Conservation (phyloP, 768 basidiomycete species). For the Leccinum uliginosum region DNA sequence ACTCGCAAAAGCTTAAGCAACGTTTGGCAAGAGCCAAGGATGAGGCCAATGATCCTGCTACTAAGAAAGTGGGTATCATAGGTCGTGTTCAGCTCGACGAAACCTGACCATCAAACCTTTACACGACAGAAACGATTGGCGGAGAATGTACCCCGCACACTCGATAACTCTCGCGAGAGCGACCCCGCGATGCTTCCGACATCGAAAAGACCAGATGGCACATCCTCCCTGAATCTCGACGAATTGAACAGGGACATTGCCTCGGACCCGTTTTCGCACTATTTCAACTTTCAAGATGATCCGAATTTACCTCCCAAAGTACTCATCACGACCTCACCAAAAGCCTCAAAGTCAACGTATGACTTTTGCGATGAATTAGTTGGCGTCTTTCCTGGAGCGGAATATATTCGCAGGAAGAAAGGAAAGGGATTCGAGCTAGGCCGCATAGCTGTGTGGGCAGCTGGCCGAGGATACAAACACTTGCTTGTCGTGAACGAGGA, state of each 20-base stretch:
- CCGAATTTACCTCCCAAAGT: slow-evolving; percentile 78
- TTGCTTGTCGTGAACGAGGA: slow-evolving; percentile 94
- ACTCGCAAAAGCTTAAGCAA: slow-evolving; percentile 74
- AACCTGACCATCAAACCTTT: neutral
- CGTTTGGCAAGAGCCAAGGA: slow-evolving; percentile 73
- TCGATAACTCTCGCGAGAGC: slow-evolving; percentile 90
- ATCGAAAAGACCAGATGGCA: slow-evolving; percentile 23
- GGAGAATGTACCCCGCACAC: slow-evolving; percentile 84
- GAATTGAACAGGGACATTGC: slow-evolving; percentile 67
- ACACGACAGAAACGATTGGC: slow-evolving; percentile 70
- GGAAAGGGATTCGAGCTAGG: slow-evolving; percentile 91
- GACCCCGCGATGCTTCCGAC: slow-evolving; percentile 46
- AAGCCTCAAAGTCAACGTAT: slow-evolving; percentile 84
- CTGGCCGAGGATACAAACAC: slow-evolving; percentile 82
- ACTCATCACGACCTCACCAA: slow-evolving; percentile 85
- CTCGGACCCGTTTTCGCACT: slow-evolving; percentile 73
- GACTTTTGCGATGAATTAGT: slow-evolving; percentile 91
- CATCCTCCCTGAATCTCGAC: slow-evolving; percentile 40
- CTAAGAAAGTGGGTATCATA: slow-evolving; percentile 60
- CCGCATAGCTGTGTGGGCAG: slow-evolving; percentile 89
- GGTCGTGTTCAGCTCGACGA: neutral
- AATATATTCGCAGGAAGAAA: slow-evolving; percentile 82
- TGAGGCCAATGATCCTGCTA: slow-evolving; percentile 70
- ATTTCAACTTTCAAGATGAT: slow-evolving; percentile 65
- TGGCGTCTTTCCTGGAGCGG: slow-evolving; percentile 87